Percentiles rank a stretch among this genome's conserved stretches.
Evolutionary conservation across 306 rosid species (phyloP).

Genomic region (Abrus pulchellus): DNA sequence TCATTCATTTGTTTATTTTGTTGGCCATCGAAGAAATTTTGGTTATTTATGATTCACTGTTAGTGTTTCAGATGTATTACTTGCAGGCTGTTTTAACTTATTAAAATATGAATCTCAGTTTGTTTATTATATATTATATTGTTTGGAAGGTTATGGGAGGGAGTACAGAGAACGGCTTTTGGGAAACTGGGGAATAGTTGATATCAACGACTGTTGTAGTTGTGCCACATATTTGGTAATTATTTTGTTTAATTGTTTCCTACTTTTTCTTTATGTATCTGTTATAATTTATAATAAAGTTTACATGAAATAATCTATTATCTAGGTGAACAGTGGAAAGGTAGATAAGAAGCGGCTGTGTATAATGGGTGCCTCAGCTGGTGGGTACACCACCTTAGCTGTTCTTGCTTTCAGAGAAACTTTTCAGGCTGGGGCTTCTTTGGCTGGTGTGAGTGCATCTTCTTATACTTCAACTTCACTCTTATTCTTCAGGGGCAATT

Average conservation of each 20-base stretch:
- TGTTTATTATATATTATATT: conserved; percentile 34
- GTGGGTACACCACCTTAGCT: conserved; percentile 98
- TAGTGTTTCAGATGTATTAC: not conserved
- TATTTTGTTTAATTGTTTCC: conserved; percentile 21
- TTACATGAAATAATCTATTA: conserved; percentile 22
- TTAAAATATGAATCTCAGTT: conserved; percentile 9
- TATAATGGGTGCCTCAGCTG: conserved; percentile 95
- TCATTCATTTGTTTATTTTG: not conserved
- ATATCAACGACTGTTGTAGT: conserved; percentile 94
- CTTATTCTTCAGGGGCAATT: not conserved
- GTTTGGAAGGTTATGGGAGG: conserved; percentile 85
- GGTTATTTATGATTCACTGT: not conserved
- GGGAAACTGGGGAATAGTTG: conserved; percentile 94
- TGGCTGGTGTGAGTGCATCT: conserved; percentile 81
- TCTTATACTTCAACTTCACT: not conserved
- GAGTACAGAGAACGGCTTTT: conserved; percentile 90
- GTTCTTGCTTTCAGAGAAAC: conserved; percentile 82
- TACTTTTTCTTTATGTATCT: conserved; percentile 29
- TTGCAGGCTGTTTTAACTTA: not conserved
- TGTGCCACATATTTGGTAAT: conserved; percentile 91
- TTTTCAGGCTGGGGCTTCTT: conserved; percentile 93
- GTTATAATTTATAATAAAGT: conserved; percentile 6
- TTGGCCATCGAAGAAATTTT: conserved; percentile 3
- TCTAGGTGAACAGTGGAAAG: conserved; percentile 82
- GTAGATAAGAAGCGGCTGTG: conserved; percentile 83